These are phyloP conservation scores for Spathaspora sp. DNA, from an alignment of 1,139 yeast species.

Conservation along the genomic window DNA sequence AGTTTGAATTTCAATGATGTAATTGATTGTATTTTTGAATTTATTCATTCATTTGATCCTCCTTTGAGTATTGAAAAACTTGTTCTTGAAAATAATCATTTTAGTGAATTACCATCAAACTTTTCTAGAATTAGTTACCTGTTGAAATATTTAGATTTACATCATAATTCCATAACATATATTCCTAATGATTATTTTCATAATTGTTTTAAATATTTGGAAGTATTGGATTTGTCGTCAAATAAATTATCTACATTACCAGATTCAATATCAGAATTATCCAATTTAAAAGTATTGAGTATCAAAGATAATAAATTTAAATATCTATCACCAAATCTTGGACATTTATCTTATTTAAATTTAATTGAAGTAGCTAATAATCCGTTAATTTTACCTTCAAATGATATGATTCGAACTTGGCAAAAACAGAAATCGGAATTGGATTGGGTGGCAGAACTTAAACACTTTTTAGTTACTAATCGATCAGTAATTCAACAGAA, in stretches of 20 bases:
- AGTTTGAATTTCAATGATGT: conserved; percentile 16
- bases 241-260: conserved; percentile 48
- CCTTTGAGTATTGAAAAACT: conserved; percentile 50
- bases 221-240: conserved; percentile 66
- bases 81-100: conserved; percentile 51
- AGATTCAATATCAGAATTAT: conserved; percentile 41
- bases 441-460: conserved; percentile 58
- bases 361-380: conserved; percentile 72
- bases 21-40: conserved; percentile 28
- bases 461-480: conserved; percentile 38
- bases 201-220: conserved; percentile 41
- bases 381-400: conserved; percentile 57
- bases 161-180: conserved; percentile 53
- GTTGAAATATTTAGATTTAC: conserved; percentile 64
- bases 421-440: conserved; percentile 41
- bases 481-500: conserved; percentile 23
- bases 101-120: conserved; percentile 48
- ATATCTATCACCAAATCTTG: conserved; percentile 56
- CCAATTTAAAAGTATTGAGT: conserved; percentile 55
- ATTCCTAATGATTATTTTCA: conserved; percentile 45
- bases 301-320: conserved; percentile 62
- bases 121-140: conserved; percentile 43
- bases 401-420: conserved; percentile 32
- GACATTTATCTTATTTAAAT: conserved; percentile 52
- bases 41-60: conserved; percentile 25